phyloP scores from a whole-genome alignment of 345 rosid species.

The Lepidium aucheri region DNA sequence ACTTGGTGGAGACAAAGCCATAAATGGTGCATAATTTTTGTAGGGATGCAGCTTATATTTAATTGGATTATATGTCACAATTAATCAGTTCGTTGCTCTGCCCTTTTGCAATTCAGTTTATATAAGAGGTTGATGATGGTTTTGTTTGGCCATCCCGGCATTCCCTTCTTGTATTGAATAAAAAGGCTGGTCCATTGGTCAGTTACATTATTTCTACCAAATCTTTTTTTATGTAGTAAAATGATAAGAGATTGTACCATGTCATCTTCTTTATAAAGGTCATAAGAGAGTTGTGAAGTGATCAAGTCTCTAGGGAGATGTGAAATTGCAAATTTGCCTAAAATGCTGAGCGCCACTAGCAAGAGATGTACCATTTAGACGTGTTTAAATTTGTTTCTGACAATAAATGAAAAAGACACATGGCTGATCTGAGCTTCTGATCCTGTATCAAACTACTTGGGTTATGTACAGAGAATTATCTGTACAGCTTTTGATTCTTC shows the following conservation, averaged over 20 bases:
- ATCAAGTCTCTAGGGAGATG: not conserved
- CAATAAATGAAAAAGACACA: not conserved
- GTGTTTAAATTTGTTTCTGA: not conserved
- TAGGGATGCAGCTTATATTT: constrained; percentile 10
- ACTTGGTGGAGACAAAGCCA: constrained; percentile 4
- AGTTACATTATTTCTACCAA: not conserved
- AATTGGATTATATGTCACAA: constrained; percentile 4
- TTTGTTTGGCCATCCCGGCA: not conserved
- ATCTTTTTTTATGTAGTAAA: not conserved
- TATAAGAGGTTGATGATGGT: not conserved
- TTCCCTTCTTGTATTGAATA: constrained; percentile 2
- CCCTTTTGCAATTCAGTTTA: constrained; percentile 7
- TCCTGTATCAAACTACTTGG: not conserved
- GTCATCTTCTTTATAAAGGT: not conserved
- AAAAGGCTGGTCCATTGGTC: constrained; percentile 12
- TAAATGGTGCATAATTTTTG: constrained; percentile 11
- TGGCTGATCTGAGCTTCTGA: not conserved
- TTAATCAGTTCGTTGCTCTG: constrained; percentile 10
- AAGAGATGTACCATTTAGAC: not conserved
- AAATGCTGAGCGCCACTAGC: not conserved
- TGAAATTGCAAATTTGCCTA: not conserved
- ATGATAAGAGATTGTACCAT: not conserved
- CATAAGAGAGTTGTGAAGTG: not conserved
- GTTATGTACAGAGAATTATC: not conserved
- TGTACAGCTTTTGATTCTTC: not conserved